Percentiles rank a stretch among this genome's conserved stretches.
phyloP scores from a whole-genome alignment of 2,329 filamentous ascomycete genomes.

The Tolypocladium inflatum region DNA sequence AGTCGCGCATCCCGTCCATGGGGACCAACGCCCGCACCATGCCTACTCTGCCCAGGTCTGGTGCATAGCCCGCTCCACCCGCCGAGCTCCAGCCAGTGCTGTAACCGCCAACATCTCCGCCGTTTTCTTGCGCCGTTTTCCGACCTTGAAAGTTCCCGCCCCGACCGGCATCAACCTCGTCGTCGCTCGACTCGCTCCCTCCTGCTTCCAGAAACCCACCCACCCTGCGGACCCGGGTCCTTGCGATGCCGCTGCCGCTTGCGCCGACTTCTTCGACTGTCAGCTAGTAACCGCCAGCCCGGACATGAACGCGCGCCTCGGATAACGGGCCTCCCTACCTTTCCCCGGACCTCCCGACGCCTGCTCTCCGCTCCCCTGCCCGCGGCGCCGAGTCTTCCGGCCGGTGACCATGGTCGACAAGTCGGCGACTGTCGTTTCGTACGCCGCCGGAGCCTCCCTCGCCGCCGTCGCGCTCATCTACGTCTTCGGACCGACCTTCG shows the following conservation, averaged over 20 bases:
- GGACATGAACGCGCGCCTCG: neutral
- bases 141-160: neutral
- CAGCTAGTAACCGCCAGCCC: neutral
- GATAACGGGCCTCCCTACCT: neutral
- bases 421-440: slow-evolving; percentile 52
- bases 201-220: neutral
- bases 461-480: slow-evolving; percentile 93
- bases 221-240: neutral
- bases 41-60: neutral
- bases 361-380: neutral
- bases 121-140: neutral
- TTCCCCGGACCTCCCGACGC: neutral
- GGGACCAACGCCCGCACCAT: neutral
- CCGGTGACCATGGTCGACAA: slow-evolving; percentile 25
- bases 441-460: slow-evolving; percentile 90
- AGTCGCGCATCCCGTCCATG: neutral
- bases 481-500: slow-evolving; percentile 95
- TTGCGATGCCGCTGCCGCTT: neutral
- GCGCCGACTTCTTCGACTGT: neutral
- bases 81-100: neutral
- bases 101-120: neutral
- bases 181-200: neutral
- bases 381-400: neutral
- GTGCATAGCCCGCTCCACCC: neutral
- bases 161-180: neutral